A percentile compares a stretch with the other conserved stretches of the same genome.
These are phyloP conservation scores for Saccharomycopsis selenospora DNA, from an alignment of 805 yeast genomes.

Conservation along the genomic window DNA sequence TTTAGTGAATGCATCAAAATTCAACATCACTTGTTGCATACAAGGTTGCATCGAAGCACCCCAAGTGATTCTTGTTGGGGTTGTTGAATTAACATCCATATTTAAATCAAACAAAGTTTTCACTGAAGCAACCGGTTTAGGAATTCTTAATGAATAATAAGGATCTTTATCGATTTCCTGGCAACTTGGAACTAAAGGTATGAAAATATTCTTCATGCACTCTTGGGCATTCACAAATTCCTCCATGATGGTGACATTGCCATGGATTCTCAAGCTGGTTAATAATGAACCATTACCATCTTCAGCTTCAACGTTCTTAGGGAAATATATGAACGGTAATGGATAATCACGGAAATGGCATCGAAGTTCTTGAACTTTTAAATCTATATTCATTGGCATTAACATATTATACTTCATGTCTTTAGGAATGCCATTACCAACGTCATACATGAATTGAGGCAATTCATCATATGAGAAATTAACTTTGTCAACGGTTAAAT, in stretches of 20 bases:
- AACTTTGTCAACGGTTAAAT: constrained; percentile 44
- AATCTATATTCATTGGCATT: constrained; percentile 55
- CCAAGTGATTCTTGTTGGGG: constrained; percentile 70
- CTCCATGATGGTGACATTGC: constrained; percentile 67
- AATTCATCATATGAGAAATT: constrained; percentile 42
- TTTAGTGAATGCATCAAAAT: constrained; percentile 76
- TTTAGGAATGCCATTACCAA: constrained; percentile 79
- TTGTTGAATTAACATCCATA: constrained; percentile 45
- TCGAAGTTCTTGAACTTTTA: constrained; percentile 53
- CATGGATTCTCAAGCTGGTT: constrained; percentile 36
- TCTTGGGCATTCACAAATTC: constrained; percentile 42
- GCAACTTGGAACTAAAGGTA: constrained; percentile 52
- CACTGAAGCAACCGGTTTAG: constrained; percentile 69
- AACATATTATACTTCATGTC: constrained; percentile 61
- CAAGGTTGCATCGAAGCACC: constrained; percentile 81
- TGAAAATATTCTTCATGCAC: constrained; percentile 51
- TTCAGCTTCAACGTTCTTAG: constrained; percentile 36
- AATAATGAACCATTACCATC: constrained; percentile 10
- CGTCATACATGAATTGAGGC: constrained; percentile 53
- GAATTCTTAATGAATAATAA: constrained; percentile 53
- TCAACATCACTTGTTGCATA: constrained; percentile 68
- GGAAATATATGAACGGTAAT: constrained; percentile 70
- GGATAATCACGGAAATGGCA: constrained; percentile 82
- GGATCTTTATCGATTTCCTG: constrained; percentile 31
- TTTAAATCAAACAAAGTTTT: constrained; percentile 60